phyloP scores from a whole-genome alignment of 2,329 filamentous ascomycete genomes.

The Xylariales sp. region DNA sequence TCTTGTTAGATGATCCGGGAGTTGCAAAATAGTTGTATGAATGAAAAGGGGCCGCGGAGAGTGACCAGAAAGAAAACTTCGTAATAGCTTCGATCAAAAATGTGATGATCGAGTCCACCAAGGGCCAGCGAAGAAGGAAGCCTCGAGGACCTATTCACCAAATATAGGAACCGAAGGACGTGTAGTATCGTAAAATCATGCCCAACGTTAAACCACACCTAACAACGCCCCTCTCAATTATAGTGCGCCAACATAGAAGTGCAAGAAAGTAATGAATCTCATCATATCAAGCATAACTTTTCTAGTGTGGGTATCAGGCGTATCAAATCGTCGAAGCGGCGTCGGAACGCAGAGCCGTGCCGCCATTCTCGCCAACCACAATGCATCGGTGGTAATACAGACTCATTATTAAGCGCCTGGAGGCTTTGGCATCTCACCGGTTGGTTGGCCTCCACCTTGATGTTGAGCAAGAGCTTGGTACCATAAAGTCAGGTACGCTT shows the following conservation, averaged over 20 bases:
- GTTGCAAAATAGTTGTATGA: neutral
- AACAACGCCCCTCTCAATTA: constrained; percentile 9
- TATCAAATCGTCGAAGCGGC: constrained; percentile 8
- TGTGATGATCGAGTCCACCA: neutral
- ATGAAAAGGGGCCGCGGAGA: neutral
- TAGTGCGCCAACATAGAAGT: constrained; percentile 5
- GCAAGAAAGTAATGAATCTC: constrained; percentile 14
- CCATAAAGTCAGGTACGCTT: constrained; percentile 84
- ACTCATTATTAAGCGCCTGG: constrained; percentile 51
- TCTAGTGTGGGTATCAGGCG: constrained; percentile 17
- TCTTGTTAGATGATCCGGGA: neutral
- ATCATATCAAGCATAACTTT: constrained; percentile 10
- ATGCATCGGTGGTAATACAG: neutral
- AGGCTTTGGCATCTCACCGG: constrained; percentile 53
- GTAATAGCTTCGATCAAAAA: neutral
- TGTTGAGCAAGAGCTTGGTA: constrained; percentile 74
- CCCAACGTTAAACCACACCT: constrained; percentile 12
- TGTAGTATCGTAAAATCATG: constrained; percentile 19
- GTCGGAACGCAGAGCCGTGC: neutral
- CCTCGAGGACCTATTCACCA: constrained; percentile 6
- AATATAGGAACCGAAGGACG: constrained; percentile 12
- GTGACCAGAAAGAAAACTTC: neutral
- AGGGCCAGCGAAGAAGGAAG: neutral
- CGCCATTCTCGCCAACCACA: constrained; percentile 6
- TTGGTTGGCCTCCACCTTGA: constrained; percentile 51